phyloP scores from a whole-genome alignment of 2,329 filamentous ascomycete genomes.

The Penicillium griseofulvum region DNA sequence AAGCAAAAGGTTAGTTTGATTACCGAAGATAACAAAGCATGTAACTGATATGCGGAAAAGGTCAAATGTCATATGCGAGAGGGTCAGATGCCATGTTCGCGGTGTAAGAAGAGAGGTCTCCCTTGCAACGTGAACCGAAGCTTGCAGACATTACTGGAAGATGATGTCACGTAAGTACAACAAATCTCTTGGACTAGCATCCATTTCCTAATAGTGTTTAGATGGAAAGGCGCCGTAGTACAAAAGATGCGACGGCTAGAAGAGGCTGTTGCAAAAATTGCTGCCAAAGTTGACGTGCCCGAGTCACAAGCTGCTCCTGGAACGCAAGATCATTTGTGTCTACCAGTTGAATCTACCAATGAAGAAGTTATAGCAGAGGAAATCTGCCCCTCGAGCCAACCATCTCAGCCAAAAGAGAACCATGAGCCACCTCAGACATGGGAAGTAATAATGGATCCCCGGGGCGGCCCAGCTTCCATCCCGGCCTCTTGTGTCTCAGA shows the following conservation, averaged over 20 bases:
- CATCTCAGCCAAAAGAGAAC: constrained; percentile 3
- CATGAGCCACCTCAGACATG: constrained; percentile 30
- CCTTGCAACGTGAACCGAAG: constrained; percentile 44
- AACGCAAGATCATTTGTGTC: constrained; percentile 1
- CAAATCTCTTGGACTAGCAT: background rate
- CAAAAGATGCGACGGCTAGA: constrained; percentile 39
- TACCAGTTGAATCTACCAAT: background rate
- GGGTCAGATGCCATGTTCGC: constrained; percentile 38
- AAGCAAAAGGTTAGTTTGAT: constrained; percentile 25
- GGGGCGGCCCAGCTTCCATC: constrained; percentile 35
- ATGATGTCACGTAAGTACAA: constrained; percentile 33
- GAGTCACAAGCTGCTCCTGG: constrained; percentile 9
- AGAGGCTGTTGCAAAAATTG: constrained; percentile 31
- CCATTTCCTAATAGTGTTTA: constrained; percentile 8
- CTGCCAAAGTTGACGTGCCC: constrained; percentile 17
- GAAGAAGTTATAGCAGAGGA: background rate
- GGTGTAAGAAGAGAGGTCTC: constrained; percentile 43
- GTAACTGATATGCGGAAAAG: constrained; percentile 9
- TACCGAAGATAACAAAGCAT: background rate
- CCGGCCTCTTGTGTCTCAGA: constrained; percentile 25
- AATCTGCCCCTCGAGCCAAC: background rate
- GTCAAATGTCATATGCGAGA: constrained; percentile 46
- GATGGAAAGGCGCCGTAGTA: constrained; percentile 43
- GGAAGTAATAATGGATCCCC: constrained; percentile 41
- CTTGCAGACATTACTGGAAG: constrained; percentile 44